Percentiles rank a stretch among this genome's conserved stretches.
Evolutionary conservation across 306 rosid species (phyloP).

Genomic region (Castanospermum australe): DNA sequence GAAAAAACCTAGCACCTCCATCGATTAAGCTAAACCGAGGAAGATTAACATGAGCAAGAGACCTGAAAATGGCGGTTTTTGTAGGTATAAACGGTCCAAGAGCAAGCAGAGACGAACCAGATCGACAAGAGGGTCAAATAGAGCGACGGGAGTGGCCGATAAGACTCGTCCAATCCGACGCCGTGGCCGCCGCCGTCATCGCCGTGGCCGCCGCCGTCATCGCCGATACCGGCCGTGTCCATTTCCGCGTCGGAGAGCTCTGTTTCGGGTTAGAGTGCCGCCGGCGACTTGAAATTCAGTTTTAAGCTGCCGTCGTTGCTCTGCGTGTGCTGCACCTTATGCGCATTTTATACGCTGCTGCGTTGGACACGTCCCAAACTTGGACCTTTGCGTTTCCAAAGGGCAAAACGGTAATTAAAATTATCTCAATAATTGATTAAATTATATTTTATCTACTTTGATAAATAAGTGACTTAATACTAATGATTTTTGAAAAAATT

Average conservation of each 20-base stretch:
- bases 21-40: neutral
- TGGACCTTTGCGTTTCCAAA: conserved; percentile 15
- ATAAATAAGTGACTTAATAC: too few relatives aligned
- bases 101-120: conserved; percentile 82
- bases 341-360: conserved; percentile 33
- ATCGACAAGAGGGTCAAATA: conserved; percentile 70
- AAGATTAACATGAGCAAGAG: neutral
- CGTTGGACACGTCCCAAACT: conserved; percentile 38
- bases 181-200: conserved; percentile 20
- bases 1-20: neutral
- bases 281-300: conserved; percentile 16
- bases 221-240: conserved; percentile 33
- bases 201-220: conserved; percentile 21
- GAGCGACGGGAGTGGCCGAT: conserved; percentile 72
- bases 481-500: too few relatives aligned
- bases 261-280: neutral
- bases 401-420: neutral
- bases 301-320: neutral
- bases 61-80: conserved; percentile 91
- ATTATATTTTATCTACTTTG: too few relatives aligned
- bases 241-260: conserved; percentile 26
- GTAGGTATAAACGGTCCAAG: conserved; percentile 87
- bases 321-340: neutral
- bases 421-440: neutral
- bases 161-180: conserved; percentile 64